Evolutionary conservation across 1,284 basidiomycete genomes (phyloP).

Genomic region (Stereum hirsutum): DNA sequence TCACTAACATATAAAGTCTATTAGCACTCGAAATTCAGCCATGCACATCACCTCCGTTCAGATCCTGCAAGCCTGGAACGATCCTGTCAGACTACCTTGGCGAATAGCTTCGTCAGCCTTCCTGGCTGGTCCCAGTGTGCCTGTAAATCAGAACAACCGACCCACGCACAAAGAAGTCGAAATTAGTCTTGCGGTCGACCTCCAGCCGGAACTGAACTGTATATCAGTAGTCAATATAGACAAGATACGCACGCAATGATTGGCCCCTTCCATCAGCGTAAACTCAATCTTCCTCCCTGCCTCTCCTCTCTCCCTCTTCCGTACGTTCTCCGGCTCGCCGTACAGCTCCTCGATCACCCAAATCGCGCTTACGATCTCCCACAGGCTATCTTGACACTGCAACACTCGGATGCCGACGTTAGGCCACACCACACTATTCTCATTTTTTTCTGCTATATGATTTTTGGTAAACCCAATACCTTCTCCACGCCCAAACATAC

Average conservation of each 20-base stretch:
- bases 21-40: too few species aligned
- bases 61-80: too few species aligned
- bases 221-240: neutral
- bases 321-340: neutral
- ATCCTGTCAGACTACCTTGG: too few species aligned
- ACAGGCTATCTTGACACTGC: neutral
- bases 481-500: too few species aligned
- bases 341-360: neutral
- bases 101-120: neutral
- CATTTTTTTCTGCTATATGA: neutral
- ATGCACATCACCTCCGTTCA: too few species aligned
- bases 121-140: conserved; percentile 1
- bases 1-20: too few species aligned
- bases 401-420: conserved; percentile 3
- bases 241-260: neutral
- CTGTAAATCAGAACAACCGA: neutral
- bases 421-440: neutral
- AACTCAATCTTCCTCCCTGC: conserved; percentile 1
- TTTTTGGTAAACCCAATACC: neutral
- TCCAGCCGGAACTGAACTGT: neutral
- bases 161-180: too few species aligned
- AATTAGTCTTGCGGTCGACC: too few species aligned
- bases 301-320: neutral
- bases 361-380: neutral
- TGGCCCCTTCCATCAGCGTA: neutral